Percentiles rank a stretch among this genome's conserved stretches.
Evolutionary conservation across 2,329 filamentous ascomycete species (phyloP).

Genomic region (Xylaria sp.): DNA sequence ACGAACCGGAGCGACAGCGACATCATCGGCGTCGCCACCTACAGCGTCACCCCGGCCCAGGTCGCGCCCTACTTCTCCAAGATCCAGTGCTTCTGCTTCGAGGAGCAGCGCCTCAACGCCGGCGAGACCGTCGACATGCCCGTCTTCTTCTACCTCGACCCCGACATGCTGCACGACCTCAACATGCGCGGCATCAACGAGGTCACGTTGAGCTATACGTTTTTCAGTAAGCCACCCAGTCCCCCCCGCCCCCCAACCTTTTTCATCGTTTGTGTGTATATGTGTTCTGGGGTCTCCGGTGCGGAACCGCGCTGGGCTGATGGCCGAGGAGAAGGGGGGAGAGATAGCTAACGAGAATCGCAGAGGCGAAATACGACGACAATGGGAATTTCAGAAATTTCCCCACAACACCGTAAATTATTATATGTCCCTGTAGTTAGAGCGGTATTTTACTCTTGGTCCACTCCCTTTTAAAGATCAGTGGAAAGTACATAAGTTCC

Average conservation of each 20-base stretch:
- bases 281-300: neutral
- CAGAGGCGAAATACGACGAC: constrained; percentile 83
- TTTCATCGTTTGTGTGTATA: neutral
- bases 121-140: constrained; percentile 99
- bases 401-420: constrained; percentile 24
- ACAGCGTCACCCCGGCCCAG: constrained; percentile 94
- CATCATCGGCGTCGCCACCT: constrained; percentile 97
- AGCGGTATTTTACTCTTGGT: constrained; percentile 1
- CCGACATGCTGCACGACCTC: constrained; percentile 87
- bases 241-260: constrained; percentile 24
- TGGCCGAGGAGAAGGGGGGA: neutral
- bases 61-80: constrained; percentile 98
- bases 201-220: constrained; percentile 94
- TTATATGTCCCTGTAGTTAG: constrained; percentile 11
- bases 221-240: constrained; percentile 75
- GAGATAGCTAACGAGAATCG: constrained; percentile 16
- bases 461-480: neutral
- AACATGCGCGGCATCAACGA: constrained; percentile 95
- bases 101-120: constrained; percentile 91
- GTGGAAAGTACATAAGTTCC: neutral
- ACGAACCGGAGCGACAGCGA: constrained; percentile 88
- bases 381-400: constrained; percentile 65
- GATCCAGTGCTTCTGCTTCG: constrained; percentile 99
- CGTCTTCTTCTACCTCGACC: constrained; percentile 98
- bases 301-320: neutral